These are phyloP conservation scores for Lactarius sanguifluus DNA, from an alignment of 768 basidiomycete genomes.

Conservation along the genomic window DNA sequence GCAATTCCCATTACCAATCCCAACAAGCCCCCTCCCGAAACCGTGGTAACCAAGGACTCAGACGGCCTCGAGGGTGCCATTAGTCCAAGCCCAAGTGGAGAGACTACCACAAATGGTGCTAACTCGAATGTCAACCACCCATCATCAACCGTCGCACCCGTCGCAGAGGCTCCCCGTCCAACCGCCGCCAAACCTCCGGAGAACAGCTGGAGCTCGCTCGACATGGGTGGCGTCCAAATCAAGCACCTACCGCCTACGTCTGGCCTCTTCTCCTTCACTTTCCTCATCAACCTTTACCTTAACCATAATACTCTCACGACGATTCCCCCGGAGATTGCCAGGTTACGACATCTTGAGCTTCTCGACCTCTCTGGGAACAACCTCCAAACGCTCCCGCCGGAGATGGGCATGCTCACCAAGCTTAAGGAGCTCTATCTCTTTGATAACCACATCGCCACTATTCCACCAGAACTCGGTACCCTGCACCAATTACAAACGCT, in stretches of 20 bases:
- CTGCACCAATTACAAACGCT: conserved; percentile 90
- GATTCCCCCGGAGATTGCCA: conserved; percentile 80
- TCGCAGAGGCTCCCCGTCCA: conserved; percentile 64
- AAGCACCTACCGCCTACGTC: conserved; percentile 82
- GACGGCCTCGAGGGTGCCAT: conserved; percentile 28
- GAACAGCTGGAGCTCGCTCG: conserved; percentile 86
- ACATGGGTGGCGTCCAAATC: conserved; percentile 94
- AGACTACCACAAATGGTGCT: conserved; percentile 39
- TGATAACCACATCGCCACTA: conserved; percentile 86
- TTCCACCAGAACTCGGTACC: conserved; percentile 87
- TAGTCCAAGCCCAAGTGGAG: conserved; percentile 32
- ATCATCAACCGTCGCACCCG: conserved; percentile 73
- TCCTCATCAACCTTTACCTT: conserved; percentile 92
- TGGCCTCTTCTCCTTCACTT: conserved; percentile 82
- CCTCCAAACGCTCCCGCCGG: conserved; percentile 72
- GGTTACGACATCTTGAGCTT: conserved; percentile 79
- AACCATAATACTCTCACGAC: conserved; percentile 86
- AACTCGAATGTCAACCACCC: conserved; percentile 55
- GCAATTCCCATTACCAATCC: conserved; percentile 93
- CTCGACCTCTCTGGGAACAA: conserved; percentile 92
- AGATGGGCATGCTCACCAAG: conserved; percentile 86
- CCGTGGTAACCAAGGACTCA: conserved; percentile 35
- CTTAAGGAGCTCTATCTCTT: conserved; percentile 93
- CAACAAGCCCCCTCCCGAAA: conserved; percentile 54
- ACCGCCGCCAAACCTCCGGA: conserved; percentile 64